Evolutionary conservation across 192 early-diverging fungal species (phyloP), one percentile per base, ranked within the genome.

Genomic region (Entomortierella chlamydospora): DNA sequence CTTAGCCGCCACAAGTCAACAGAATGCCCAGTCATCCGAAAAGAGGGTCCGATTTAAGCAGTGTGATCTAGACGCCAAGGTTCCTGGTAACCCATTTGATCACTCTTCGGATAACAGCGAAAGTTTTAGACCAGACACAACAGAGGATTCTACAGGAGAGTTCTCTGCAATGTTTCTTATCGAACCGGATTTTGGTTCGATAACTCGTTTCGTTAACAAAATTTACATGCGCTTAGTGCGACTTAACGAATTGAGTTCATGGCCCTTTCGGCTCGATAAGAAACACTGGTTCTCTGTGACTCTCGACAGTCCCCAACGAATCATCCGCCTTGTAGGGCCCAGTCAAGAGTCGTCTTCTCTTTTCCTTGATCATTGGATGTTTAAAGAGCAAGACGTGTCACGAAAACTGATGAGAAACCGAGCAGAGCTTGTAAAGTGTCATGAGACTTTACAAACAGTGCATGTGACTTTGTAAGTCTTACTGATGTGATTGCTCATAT

Each of bases 401-500:
- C 26, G 4, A 23, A 54, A 9, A 23, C 26, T 54, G 52, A 54
- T 54, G 52, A 25, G 26, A 54, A 54, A 26, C 25, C 52, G 52
- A 54, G 52, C 25, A 26, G 3, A 2, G 52, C 23, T 26, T 29
- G 52, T 54, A 26, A 54, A 54, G 18, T 4, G 15, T 54, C 52
- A 54, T 26, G 52, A 54, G 26, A 30, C 23, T 54, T 54, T 54
- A 54, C 52, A 54, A 30, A 54, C 52, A 4, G 25, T 54, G n/a
- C 52, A 54, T 28, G 52, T 25, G 26, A 54, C 26, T 54, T 26
- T 54, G 52, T 54, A 54, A 26, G 52, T 29, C 25, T 54, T 54
- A n/a, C n/a, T n/a, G n/a, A n/a, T n/a, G n/a, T n/a, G n/a, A n/a
- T n/a, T n/a, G n/a, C n/a, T n/a, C n/a, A n/a, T n/a, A n/a, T n/a